phyloP scores from a whole-genome alignment of 2,329 filamentous ascomycete species.

The Exophiala viscosa region DNA sequence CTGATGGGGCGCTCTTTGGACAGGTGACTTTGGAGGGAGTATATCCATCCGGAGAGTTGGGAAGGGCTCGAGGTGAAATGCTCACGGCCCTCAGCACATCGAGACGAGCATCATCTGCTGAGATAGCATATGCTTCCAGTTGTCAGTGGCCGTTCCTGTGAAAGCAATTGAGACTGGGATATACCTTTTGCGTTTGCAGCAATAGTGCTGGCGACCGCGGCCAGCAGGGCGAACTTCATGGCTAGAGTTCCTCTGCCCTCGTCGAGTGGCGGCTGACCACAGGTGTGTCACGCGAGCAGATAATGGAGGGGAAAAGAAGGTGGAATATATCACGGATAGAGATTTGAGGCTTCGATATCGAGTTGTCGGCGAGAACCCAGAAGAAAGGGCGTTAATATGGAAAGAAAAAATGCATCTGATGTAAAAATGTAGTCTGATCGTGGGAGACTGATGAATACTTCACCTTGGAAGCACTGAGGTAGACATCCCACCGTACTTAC shows the following conservation, averaged over 20 bases:
- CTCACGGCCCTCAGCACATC: slow-evolving; percentile 7
- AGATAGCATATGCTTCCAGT: slow-evolving; percentile 10
- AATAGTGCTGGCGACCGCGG: slow-evolving; percentile 2
- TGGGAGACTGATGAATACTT: no score
- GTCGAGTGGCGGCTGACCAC: not conserved
- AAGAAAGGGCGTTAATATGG: no score
- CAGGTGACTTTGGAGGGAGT: slow-evolving; percentile 66
- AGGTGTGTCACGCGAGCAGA: not conserved
- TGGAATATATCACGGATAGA: no score
- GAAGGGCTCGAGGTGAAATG: slow-evolving; percentile 40
- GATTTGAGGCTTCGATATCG: no score
- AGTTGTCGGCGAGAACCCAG: no score
- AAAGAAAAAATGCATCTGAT: no score
- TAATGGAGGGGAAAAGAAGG: not conserved
- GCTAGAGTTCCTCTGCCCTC: not conserved
- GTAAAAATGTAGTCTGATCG: no score
- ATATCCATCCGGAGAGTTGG: slow-evolving; percentile 65
- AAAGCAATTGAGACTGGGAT: not conserved
- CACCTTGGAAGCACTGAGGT: no score
- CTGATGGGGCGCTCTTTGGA: slow-evolving; percentile 63
- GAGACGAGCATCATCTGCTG: slow-evolving; percentile 10
- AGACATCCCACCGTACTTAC: no score
- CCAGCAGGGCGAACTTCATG: slow-evolving; percentile 14
- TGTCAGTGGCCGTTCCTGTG: not conserved
- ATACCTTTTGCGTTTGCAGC: slow-evolving; percentile 8